Evolutionary conservation across 2,329 filamentous ascomycete species (phyloP).

Genomic region (Cadophora gregata): DNA sequence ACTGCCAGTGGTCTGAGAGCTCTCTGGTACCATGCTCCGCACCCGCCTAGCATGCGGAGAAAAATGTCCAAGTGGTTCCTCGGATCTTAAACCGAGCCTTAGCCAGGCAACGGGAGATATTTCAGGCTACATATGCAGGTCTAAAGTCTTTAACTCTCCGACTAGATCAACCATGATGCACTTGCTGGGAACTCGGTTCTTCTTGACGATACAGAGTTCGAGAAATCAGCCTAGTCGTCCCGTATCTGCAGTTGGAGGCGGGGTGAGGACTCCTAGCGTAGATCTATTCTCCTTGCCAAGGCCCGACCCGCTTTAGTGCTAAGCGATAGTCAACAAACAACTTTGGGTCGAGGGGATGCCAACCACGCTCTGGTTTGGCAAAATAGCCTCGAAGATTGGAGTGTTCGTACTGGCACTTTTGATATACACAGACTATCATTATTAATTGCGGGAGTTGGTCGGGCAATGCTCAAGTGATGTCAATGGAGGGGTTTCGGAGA

Average conservation of each 20-base stretch:
- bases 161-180: not conserved
- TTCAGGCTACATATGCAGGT: not conserved
- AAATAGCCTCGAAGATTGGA: too few species aligned
- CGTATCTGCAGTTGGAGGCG: not conserved
- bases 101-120: not conserved
- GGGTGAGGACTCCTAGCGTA: not conserved
- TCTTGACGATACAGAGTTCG: not conserved
- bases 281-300: not conserved
- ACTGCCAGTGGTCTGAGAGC: not conserved
- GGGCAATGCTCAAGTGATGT: too few species aligned
- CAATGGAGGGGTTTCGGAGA: not conserved
- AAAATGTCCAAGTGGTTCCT: not conserved
- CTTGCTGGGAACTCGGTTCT: not conserved
- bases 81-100: not conserved
- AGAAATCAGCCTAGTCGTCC: not conserved
- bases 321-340: conserved; percentile 1
- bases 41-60: not conserved
- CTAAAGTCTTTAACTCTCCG: not conserved
- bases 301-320: not conserved
- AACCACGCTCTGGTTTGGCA: too few species aligned
- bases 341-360: not conserved
- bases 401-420: too few species aligned
- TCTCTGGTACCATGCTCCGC: too few species aligned
- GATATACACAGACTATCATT: too few species aligned
- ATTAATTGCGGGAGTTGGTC: too few species aligned